phyloP scores from a whole-genome alignment of 2,329 filamentous ascomycete genomes.

The Ophiostoma sp. region DNA sequence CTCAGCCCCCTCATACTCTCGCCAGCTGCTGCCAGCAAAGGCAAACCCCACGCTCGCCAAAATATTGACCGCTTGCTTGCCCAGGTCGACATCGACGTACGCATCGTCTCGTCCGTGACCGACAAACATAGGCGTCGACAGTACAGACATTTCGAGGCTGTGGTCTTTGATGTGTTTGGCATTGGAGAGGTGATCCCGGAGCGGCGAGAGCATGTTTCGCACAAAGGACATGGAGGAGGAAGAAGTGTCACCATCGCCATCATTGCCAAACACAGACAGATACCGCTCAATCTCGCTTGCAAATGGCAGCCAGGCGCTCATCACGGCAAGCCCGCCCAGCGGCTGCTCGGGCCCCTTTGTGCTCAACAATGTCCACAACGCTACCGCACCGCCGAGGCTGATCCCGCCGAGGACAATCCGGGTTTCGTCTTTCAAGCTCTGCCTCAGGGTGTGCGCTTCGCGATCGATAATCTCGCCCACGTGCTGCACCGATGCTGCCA shows the following conservation, averaged over 20 bases:
- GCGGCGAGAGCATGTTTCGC: too few relatives aligned
- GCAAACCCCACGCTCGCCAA: slow-evolving; percentile 15
- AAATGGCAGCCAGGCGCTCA: slow-evolving; percentile 24
- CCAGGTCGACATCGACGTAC: slow-evolving; percentile 21
- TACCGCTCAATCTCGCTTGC: slow-evolving; percentile 3
- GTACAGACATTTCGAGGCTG: background rate
- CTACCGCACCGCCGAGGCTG: slow-evolving; percentile 43
- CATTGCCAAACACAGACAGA: background rate
- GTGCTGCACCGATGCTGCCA: slow-evolving; percentile 10
- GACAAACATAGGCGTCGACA: slow-evolving; percentile 20
- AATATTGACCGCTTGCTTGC: slow-evolving; percentile 10
- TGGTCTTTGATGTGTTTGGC: too few relatives aligned
- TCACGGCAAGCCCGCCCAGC: slow-evolving; percentile 19
- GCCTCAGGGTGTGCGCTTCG: slow-evolving; percentile 29
- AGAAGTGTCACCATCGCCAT: too few relatives aligned
- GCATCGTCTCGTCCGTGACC: slow-evolving; percentile 24
- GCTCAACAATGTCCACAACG: slow-evolving; percentile 34
- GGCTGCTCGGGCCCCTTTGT: slow-evolving; percentile 16
- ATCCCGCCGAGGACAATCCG: slow-evolving; percentile 42
- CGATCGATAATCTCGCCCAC: slow-evolving; percentile 34
- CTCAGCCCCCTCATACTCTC: slow-evolving; percentile 21
- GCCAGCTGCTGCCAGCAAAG: slow-evolving; percentile 15
- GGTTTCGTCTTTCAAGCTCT: background rate
- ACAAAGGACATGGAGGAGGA: background rate
- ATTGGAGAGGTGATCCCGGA: too few relatives aligned